Evolutionary conservation across 225 moss, liverwort and hornwort genomes (phyloP).

Genomic region (Ulota crispa): DNA sequence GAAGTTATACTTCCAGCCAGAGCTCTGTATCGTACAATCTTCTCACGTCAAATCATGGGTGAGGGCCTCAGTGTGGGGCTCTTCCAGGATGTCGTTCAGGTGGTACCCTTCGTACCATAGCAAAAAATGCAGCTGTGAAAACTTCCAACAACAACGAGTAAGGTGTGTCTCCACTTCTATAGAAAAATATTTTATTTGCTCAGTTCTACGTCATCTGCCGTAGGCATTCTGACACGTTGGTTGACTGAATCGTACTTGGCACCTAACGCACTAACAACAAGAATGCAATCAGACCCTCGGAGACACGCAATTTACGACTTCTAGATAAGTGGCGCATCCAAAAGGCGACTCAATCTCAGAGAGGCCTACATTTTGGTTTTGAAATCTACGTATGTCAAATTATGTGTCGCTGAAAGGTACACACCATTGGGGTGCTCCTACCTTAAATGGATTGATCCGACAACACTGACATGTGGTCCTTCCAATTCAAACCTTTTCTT

Average conservation of each 20-base stretch:
- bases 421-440: neutral
- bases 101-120: conserved; percentile 24
- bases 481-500: neutral
- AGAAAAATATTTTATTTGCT: conserved; percentile 4
- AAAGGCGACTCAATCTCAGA: neutral
- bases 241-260: conserved; percentile 18
- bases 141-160: neutral
- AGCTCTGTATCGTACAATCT: conserved; percentile 4
- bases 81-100: conserved; percentile 17
- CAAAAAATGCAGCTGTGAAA: neutral
- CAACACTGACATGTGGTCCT: conserved; percentile 3
- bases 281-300: conserved; percentile 4
- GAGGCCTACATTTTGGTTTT: neutral
- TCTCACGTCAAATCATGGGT: neutral
- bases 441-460: neutral
- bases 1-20: neutral
- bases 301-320: conserved; percentile 21
- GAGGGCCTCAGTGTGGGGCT: conserved; percentile 1
- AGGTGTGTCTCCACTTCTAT: neutral
- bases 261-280: conserved; percentile 14
- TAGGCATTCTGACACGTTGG: conserved; percentile 11
- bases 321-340: neutral
- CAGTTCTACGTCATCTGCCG: conserved; percentile 12
- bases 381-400: conserved; percentile 5
- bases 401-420: neutral